A percentile compares a stretch with the other conserved stretches of the same genome.
Conservation (phyloP, 495 filamentous ascomycete species). For the Hyaloscypha variabilis region DNA sequence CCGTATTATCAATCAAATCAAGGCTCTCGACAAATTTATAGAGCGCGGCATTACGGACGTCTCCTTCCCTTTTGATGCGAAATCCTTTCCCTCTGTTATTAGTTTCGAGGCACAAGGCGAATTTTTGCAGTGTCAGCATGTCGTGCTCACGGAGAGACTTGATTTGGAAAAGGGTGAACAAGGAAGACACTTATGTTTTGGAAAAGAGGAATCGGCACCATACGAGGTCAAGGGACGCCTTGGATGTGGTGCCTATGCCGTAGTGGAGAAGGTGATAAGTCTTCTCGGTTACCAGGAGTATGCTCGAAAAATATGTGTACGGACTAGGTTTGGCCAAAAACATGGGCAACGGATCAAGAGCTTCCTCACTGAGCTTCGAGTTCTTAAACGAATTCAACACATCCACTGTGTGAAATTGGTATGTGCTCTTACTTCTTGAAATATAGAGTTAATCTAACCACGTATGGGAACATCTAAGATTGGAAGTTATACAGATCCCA, state of each 20-base stretch:
- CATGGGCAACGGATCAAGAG: constrained; percentile 14
- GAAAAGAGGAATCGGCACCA: constrained; percentile 1
- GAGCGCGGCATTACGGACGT: constrained; percentile 13
- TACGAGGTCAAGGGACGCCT: constrained; percentile 16
- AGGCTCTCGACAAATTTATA: constrained; percentile 16
- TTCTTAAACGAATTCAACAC: constrained; percentile 23
- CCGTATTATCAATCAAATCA: constrained; percentile 14
- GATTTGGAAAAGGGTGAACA: constrained; percentile 19
- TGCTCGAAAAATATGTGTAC: constrained; percentile 14
- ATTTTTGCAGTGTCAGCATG: constrained; percentile 11
- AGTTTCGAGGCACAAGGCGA: background rate
- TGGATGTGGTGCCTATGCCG: constrained; percentile 14
- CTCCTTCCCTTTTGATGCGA: constrained; percentile 13
- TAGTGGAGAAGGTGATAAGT: constrained; percentile 21
- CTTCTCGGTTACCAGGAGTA: constrained; percentile 10
- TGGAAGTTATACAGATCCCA: constrained; percentile 25
- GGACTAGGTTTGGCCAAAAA: background rate
- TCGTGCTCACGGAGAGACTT: constrained; percentile 15
- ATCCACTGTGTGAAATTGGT: constrained; percentile 23
- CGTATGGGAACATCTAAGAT: constrained; percentile 5
- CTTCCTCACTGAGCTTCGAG: constrained; percentile 22
- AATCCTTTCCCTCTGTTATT: constrained; percentile 8
- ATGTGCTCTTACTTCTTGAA: constrained; percentile 3
- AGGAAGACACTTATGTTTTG: constrained; percentile 13
- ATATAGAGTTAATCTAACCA: constrained; percentile 4